Percentiles rank a stretch among this genome's conserved stretches.
These are phyloP conservation scores for Fusarium subtropicale DNA, from an alignment of 2,329 filamentous ascomycete species.

Conservation along the genomic window DNA sequence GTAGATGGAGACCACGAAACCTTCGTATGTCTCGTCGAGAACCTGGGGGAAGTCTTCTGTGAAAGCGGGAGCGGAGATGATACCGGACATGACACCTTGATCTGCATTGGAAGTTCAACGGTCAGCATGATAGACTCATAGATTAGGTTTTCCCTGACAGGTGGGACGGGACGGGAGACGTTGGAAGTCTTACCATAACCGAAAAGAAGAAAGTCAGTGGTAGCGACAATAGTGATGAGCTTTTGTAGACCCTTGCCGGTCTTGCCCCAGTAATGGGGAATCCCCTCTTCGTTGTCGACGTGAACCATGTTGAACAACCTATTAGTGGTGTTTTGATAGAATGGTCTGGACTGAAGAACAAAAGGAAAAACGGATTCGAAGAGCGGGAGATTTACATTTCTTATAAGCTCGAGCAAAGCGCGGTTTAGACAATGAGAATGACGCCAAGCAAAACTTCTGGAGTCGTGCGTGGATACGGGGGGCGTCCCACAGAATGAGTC, in stretches of 20 bases:
- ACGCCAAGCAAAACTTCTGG: constrained; percentile 22
- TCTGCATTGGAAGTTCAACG: constrained; percentile 47
- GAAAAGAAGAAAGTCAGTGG: constrained; percentile 35
- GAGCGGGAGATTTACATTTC: constrained; percentile 18
- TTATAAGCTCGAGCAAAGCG: constrained; percentile 18
- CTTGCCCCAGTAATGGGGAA: constrained; percentile 38
- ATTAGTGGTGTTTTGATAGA: background rate
- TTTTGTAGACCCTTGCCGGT: constrained; percentile 32
- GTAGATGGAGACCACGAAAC: constrained; percentile 63
- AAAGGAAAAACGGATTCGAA: background rate
- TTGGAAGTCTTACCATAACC: constrained; percentile 26
- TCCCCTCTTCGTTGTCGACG: constrained; percentile 33
- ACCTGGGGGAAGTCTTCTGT: constrained; percentile 58
- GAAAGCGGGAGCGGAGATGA: constrained; percentile 64
- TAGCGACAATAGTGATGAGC: constrained; percentile 36
- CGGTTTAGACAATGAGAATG: background rate
- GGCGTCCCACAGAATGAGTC: background rate
- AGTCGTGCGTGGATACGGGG: constrained; percentile 26
- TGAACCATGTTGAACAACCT: constrained; percentile 33
- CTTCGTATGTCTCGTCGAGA: constrained; percentile 58
- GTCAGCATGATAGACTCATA: background rate
- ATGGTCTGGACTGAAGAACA: background rate
- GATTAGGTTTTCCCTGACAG: constrained; percentile 39
- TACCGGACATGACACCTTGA: constrained; percentile 65
- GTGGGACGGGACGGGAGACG: background rate